Conservation (phyloP, 2,329 filamentous ascomycete genomes). For the Nemania sp. region DNA sequence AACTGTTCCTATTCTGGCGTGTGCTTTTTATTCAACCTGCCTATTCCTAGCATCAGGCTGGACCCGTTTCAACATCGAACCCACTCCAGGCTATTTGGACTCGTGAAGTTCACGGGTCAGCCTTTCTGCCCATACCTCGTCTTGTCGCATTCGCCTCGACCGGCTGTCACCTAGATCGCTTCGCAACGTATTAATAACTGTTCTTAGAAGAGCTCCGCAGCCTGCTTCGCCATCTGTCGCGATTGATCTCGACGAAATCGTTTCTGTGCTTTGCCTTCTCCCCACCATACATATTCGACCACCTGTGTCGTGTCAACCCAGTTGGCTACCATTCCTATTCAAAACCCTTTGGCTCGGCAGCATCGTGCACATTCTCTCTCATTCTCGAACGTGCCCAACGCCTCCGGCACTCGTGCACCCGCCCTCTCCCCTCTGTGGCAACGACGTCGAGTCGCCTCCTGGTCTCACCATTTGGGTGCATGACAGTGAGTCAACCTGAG, state of each 20-base stretch:
- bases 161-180: background rate
- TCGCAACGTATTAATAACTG: background rate
- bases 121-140: conserved; percentile 6
- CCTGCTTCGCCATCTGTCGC: conserved; percentile 7
- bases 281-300: conserved; percentile 30
- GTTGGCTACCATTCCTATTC: background rate
- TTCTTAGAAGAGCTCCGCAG: background rate
- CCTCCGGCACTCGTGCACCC: background rate
- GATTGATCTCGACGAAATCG: conserved; percentile 28
- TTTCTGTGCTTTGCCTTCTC: conserved; percentile 14
- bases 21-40: conserved; percentile 27
- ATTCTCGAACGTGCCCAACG: background rate
- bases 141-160: conserved; percentile 14
- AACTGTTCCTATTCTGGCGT: conserved; percentile 31
- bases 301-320: conserved; percentile 15
- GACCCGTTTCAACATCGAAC: conserved; percentile 29
- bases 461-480: background rate
- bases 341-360: background rate
- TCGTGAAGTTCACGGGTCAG: conserved; percentile 10
- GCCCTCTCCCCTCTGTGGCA: conserved; percentile 1
- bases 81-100: conserved; percentile 20
- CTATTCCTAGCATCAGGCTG: conserved; percentile 31
- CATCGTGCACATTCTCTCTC: conserved; percentile 5
- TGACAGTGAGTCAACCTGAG: conserved; percentile 2
- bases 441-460: background rate